phyloP scores from a whole-genome alignment of 2,329 filamentous ascomycete genomes.

The Pyrenophora tritici-repentis region DNA sequence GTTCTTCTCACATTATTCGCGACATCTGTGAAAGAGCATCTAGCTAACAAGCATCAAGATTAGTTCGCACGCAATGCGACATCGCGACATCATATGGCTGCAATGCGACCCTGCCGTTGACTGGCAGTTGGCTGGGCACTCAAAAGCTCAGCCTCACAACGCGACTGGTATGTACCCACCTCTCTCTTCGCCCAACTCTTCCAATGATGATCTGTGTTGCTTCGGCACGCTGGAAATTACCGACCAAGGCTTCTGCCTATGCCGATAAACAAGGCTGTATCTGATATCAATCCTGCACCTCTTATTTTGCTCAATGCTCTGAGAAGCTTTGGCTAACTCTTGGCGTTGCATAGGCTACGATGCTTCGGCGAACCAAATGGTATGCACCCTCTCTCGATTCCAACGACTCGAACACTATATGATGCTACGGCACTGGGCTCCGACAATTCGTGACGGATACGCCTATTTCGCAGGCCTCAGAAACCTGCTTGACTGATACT shows the following conservation, averaged over 20 bases:
- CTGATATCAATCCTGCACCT: conserved; percentile 38
- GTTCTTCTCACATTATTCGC: not conserved
- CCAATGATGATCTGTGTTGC: conserved; percentile 49
- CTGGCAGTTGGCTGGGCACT: too few relatives aligned
- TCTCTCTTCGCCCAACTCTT: conserved; percentile 2
- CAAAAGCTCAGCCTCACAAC: not conserved
- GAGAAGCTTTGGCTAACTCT: conserved; percentile 21
- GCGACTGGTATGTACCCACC: conserved; percentile 6
- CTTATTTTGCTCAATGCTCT: conserved; percentile 9
- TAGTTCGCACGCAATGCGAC: not conserved
- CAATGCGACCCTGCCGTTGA: not conserved
- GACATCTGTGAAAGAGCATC: not conserved
- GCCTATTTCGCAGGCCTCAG: conserved; percentile 95
- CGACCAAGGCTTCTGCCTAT: conserved; percentile 49
- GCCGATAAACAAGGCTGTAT: conserved; percentile 51
- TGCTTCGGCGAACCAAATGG: conserved; percentile 17
- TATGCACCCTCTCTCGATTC: conserved; percentile 25
- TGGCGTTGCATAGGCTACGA: conserved; percentile 4
- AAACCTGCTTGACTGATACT: conserved; percentile 96
- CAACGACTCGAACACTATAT: conserved; percentile 49
- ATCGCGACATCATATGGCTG: too few relatives aligned
- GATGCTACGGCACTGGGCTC: conserved; percentile 99
- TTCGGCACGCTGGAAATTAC: conserved; percentile 53
- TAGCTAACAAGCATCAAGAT: conserved; percentile 22
- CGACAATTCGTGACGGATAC: conserved; percentile 83